Conservation (phyloP, 2,329 filamentous ascomycete species). For the Pseudogymnoascus sp. region DNA sequence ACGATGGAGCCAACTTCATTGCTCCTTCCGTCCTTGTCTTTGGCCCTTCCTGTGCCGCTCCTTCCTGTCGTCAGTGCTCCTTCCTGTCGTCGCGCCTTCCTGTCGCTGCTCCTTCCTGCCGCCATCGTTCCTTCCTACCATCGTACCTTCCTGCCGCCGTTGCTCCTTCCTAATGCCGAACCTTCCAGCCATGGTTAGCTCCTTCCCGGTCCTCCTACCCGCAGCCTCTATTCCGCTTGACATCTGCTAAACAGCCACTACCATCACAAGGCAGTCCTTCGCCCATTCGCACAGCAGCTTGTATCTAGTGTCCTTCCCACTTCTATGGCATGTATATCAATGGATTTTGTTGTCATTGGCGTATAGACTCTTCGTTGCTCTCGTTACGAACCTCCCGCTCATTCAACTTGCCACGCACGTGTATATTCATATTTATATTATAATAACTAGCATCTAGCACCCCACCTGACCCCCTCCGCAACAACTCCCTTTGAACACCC, state of each 20-base stretch:
- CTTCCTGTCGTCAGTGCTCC: neutral
- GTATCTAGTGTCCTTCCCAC: too few species aligned
- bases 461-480: neutral
- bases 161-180: neutral
- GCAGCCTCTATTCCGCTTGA: neutral
- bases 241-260: neutral
- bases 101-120: neutral
- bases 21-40: too few species aligned
- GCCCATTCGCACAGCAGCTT: too few species aligned
- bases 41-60: neutral
- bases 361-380: neutral
- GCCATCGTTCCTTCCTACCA: neutral
- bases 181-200: neutral
- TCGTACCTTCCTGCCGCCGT: neutral
- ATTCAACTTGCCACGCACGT: neutral
- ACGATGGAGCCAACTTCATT: too few species aligned
- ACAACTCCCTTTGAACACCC: neutral
- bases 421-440: neutral
- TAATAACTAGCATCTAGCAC: neutral
- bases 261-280: too few species aligned
- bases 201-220: neutral
- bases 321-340: too few species aligned
- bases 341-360: neutral
- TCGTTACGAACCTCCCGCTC: neutral
- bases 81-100: neutral